Percentiles rank a stretch among this genome's conserved stretches.
Evolutionary conservation across 192 early-diverging fungal genomes (phyloP).

Genomic region (Powellomyces hirtus): DNA sequence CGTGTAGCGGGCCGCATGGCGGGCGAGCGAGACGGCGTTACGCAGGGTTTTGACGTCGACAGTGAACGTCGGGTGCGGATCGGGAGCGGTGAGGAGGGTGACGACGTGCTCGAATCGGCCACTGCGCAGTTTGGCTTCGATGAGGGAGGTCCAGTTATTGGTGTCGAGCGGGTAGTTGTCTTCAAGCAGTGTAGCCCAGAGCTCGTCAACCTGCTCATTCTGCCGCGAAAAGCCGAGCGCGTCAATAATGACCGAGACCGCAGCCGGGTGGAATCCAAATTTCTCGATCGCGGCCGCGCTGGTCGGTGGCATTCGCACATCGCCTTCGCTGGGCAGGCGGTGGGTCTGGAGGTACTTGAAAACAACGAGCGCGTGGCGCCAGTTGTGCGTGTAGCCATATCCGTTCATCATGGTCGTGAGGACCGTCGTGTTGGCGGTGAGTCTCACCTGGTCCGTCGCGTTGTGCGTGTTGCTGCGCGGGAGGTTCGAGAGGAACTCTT

Average conservation of each 20-base stretch:
- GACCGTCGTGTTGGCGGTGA: not conserved
- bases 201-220: not conserved
- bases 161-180: not conserved
- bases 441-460: not conserved
- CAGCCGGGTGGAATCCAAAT: not conserved
- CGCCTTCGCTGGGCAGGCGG: no score
- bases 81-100: not conserved
- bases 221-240: not conserved
- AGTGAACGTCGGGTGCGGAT: not conserved
- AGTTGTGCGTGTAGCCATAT: not conserved
- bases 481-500: no score
- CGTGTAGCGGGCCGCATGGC: no score
- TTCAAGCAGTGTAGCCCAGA: not conserved
- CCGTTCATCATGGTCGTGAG: not conserved
- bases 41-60: not conserved
- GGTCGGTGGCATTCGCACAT: not conserved
- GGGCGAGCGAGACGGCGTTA: no score
- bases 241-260: slow-evolving; percentile 8
- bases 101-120: not conserved
- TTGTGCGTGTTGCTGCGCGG: not conserved
- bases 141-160: slow-evolving; percentile 17
- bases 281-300: not conserved
- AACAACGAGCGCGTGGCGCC: not conserved
- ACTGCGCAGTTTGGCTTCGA: slow-evolving; percentile 16
- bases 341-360: not conserved